Evolutionary conservation across 805 yeast species (phyloP).

Genomic region (Lipomyces yamanashiensis): DNA sequence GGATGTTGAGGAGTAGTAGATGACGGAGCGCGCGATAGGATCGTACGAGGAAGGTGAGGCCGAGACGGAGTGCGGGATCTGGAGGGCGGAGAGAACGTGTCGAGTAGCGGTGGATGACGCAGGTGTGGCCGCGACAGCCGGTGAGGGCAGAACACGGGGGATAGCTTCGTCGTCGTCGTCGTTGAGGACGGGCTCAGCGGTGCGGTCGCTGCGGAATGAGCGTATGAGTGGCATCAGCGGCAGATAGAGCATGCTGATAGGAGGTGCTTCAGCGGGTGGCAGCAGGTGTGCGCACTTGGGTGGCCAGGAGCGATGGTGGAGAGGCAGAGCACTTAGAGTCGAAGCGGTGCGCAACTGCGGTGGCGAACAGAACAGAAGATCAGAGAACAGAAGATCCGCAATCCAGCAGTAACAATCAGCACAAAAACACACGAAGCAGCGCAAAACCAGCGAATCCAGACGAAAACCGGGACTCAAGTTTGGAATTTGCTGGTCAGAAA

Average conservation of each 20-base stretch:
- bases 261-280: not conserved
- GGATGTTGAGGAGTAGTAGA: slow-evolving; percentile 26
- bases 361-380: too few species aligned
- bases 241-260: slow-evolving; percentile 27
- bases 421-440: not conserved
- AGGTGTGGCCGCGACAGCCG: not conserved
- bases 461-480: too few species aligned
- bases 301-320: not conserved
- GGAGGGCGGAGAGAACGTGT: not conserved
- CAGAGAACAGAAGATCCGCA: too few species aligned
- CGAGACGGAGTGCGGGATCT: not conserved
- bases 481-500: not conserved
- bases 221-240: slow-evolving; percentile 33
- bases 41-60: not conserved
- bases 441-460: not conserved
- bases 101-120: slow-evolving; percentile 10
- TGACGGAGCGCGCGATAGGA: slow-evolving; percentile 19
- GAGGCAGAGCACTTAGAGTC: not conserved
- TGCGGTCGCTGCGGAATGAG: slow-evolving; percentile 25
- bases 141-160: slow-evolving; percentile 13
- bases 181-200: not conserved
- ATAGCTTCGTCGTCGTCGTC: not conserved
- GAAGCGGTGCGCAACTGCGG: too few species aligned
- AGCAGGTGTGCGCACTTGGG: not conserved
- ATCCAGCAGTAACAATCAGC: too few species aligned